Evolutionary conservation across 768 basidiomycete genomes (phyloP).

Genomic region (Sporobolomyces phaffii): DNA sequence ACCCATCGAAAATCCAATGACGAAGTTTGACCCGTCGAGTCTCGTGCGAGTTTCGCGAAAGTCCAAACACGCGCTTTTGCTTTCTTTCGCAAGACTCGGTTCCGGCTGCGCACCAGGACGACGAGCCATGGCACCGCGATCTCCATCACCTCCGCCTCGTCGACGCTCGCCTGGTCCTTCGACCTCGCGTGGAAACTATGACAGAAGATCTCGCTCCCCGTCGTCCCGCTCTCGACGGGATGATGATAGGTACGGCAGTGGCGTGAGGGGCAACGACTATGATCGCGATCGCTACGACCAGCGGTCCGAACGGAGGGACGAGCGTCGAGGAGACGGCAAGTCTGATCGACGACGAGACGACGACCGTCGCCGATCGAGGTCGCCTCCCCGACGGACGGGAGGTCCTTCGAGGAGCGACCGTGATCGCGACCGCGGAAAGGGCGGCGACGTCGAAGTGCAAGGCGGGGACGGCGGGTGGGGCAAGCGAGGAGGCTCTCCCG

Average conservation of each 20-base stretch:
- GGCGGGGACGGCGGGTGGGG: conserved; percentile 17
- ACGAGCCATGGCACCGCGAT: background rate
- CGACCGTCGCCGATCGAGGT: background rate
- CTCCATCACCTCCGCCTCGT: conserved; percentile 5
- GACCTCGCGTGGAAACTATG: background rate
- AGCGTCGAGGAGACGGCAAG: background rate
- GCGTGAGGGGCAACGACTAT: background rate
- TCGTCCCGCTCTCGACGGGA: background rate
- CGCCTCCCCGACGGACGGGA: background rate
- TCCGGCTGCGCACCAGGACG: too few relatives aligned
- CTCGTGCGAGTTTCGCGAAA: too few relatives aligned
- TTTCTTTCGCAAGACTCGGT: too few relatives aligned
- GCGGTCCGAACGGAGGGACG: too few relatives aligned
- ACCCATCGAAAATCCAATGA: too few relatives aligned
- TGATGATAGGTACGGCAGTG: background rate
- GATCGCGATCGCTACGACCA: background rate
- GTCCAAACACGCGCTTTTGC: too few relatives aligned
- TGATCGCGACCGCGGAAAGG: background rate
- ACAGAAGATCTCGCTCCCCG: conserved; percentile 2
- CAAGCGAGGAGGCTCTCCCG: conserved; percentile 1
- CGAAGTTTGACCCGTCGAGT: too few relatives aligned
- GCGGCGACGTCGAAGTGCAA: background rate
- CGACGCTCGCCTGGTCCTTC: background rate
- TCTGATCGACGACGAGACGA: background rate
- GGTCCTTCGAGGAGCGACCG: background rate